Base-by-base conservation (phyloP, 306 rosid genomes). In the Dryas drummondii region DNA sequence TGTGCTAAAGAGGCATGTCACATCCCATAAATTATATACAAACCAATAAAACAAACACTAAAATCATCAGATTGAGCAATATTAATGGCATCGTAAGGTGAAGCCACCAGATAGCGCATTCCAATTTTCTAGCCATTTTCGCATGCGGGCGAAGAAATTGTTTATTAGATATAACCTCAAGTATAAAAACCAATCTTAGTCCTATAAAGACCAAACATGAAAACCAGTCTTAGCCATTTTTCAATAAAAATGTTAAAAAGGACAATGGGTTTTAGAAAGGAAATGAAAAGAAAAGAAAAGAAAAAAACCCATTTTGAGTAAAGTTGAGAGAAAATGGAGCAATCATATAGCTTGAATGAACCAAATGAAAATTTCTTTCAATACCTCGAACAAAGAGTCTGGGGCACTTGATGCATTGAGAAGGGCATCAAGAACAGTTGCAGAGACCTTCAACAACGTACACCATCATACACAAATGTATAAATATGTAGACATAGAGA, bases 391-490 rank as follows among this genome's bases (percentile, higher is more conserved):
- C 9, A 13, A 48, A 54, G 96, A 86, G 68, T 90, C 79, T 6
- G 97, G 77, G 58, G 81, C 63, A 68, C 74, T 7, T n/a, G 97
- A 91, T 54, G 91, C 97, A 19, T 77, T 73, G 78, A 94, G 79
- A 44, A 94, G 88, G 4, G 92, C 86, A 68, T 90, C 98, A 0
- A 94, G 97, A 64, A 91, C 97, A 3, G 90, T 74, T 15, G 91
- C 66, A 7, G 97, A 91, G 47, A 91, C 96, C 92, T 91, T 76
- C 22, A 58, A 41, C 47, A 60, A 60, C 22, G 64, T 42, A 45
- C 17, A 71, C 51, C 44, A 61, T 51, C 19, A 78, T 32, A 45
- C 45, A n/a, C 17, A 46, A 69, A 65, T 32, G 16, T 27, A 2
- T 19, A 9, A 5, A 56, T 56, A 17, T 8, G 12, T 9, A 54